Percentiles rank a stretch among this genome's conserved stretches.
These are phyloP conservation scores for Geranium incanum DNA, from an alignment of 441 rosid species.

Conservation along the genomic window DNA sequence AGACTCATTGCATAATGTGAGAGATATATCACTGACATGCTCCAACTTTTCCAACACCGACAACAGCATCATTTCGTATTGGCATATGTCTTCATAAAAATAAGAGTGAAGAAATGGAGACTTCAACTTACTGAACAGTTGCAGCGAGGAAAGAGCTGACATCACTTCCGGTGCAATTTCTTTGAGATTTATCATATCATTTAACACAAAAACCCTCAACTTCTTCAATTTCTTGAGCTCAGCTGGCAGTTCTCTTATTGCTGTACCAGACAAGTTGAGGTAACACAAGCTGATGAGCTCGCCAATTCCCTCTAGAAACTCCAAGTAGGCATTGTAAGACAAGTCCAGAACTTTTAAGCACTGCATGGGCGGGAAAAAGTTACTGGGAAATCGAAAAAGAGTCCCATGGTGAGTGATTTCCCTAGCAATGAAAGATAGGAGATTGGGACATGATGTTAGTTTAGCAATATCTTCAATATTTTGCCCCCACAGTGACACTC, in stretches of 20 bases:
- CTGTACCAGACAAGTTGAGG: conserved; percentile 24
- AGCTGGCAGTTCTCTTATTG: neutral
- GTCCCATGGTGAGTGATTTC: neutral
- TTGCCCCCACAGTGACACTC: conserved; percentile 15
- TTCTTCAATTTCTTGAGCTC: conserved; percentile 11
- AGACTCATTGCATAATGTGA: conserved; percentile 6
- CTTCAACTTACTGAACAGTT: conserved; percentile 9
- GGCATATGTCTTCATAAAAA: neutral
- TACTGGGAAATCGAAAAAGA: conserved; percentile 11
- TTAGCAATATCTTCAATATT: neutral
- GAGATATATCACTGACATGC: conserved; percentile 7
- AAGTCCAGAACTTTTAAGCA: conserved; percentile 20
- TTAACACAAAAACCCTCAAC: conserved; percentile 4
- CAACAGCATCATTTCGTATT: neutral
- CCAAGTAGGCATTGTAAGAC: conserved; percentile 15
- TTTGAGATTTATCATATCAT: neutral
- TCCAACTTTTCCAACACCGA: conserved; percentile 7
- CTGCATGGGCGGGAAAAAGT: conserved; percentile 16
- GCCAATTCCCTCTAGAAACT: conserved; percentile 15
- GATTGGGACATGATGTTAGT: conserved; percentile 10
- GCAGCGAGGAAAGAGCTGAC: conserved; percentile 13
- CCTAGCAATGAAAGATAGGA: conserved; percentile 19
- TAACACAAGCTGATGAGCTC: conserved; percentile 6
- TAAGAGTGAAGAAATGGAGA: neutral
- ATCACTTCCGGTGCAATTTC: conserved; percentile 14